phyloP scores from a whole-genome alignment of 805 yeast genomes.

The Candida ulmi region DNA sequence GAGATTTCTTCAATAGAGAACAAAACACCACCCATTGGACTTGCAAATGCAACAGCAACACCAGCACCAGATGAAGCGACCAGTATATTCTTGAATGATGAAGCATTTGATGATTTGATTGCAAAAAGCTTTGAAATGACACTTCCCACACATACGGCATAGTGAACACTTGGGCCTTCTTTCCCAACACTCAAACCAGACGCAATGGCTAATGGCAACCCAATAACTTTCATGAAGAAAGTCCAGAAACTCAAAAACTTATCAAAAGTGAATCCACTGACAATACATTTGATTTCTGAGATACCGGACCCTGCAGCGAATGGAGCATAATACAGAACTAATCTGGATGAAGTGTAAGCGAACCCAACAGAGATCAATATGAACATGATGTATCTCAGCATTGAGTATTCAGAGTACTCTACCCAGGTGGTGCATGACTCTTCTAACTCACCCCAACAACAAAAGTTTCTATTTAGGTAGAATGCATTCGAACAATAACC shows the following conservation, averaged over 20 bases:
- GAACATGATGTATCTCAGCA: slow-evolving; percentile 52
- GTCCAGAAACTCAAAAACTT: slow-evolving; percentile 76
- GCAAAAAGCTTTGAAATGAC: slow-evolving; percentile 23
- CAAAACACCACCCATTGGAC: slow-evolving; percentile 94
- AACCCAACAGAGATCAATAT: slow-evolving; percentile 54
- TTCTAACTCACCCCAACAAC: slow-evolving; percentile 65
- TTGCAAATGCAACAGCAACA: slow-evolving; percentile 96
- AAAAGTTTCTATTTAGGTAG: slow-evolving; percentile 67
- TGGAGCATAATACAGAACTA: slow-evolving; percentile 74
- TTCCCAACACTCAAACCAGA: slow-evolving; percentile 93
- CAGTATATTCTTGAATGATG: slow-evolving; percentile 29
- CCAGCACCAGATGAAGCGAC: slow-evolving; percentile 97
- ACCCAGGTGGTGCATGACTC: slow-evolving; percentile 65
- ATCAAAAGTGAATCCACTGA: slow-evolving; percentile 78
- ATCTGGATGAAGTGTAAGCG: slow-evolving; percentile 56
- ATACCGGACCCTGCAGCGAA: slow-evolving; percentile 97
- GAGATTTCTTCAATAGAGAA: slow-evolving; percentile 92
- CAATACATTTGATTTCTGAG: slow-evolving; percentile 91
- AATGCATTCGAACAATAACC: slow-evolving; percentile 75
- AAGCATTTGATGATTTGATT: slow-evolving; percentile 7
- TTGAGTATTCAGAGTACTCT: slow-evolving; percentile 45
- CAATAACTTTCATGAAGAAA: slow-evolving; percentile 65
- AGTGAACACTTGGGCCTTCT: slow-evolving; percentile 98
- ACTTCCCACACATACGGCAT: slow-evolving; percentile 91
- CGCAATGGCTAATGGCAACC: slow-evolving; percentile 86